Percentiles rank a stretch among this genome's conserved stretches.
Evolutionary conservation across 2,329 filamentous ascomycete species (phyloP).

Genomic region (Madurella mycetomatis): DNA sequence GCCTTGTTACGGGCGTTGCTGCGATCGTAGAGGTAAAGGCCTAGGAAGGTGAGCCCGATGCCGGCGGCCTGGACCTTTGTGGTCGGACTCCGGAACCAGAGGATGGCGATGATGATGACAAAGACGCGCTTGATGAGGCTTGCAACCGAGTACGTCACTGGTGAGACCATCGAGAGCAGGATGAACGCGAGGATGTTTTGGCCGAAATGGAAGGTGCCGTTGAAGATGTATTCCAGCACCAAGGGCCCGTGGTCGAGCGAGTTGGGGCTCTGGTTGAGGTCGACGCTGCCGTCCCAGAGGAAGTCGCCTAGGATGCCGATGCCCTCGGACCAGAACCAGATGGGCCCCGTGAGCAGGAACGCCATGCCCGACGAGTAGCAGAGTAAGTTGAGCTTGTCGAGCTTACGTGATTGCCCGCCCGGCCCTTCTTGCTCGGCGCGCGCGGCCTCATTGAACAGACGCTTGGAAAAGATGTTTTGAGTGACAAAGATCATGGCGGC

Average conservation of each 20-base stretch:
- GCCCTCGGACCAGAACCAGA: slow-evolving; percentile 92
- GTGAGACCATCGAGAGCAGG: slow-evolving; percentile 85
- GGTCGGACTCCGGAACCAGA: slow-evolving; percentile 93
- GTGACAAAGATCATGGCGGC: slow-evolving; percentile 95
- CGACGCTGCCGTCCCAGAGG: slow-evolving; percentile 72
- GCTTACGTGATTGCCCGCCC: slow-evolving; percentile 63
- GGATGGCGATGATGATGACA: slow-evolving; percentile 87
- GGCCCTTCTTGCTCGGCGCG: slow-evolving; percentile 72
- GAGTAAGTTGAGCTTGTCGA: slow-evolving; percentile 93
- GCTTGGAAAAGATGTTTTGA: slow-evolving; percentile 98
- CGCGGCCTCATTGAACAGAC: slow-evolving; percentile 91
- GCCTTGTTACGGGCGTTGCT: slow-evolving; percentile 84
- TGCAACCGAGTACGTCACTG: slow-evolving; percentile 95
- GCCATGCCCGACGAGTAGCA: slow-evolving; percentile 96
- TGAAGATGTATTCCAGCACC: slow-evolving; percentile 87
- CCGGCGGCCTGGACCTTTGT: slow-evolving; percentile 78
- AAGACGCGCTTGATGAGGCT: slow-evolving; percentile 96
- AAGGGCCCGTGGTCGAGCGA: slow-evolving; percentile 71
- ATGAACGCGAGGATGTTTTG: slow-evolving; percentile 96
- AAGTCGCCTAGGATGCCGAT: slow-evolving; percentile 73
- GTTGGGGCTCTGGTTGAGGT: slow-evolving; percentile 54
- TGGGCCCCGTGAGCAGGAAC: slow-evolving; percentile 79
- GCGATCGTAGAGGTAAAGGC: slow-evolving; percentile 92
- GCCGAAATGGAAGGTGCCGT: slow-evolving; percentile 92
- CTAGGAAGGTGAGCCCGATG: slow-evolving; percentile 83